Percentiles rank a stretch among this genome's conserved stretches.
Conservation (phyloP, 2,329 filamentous ascomycete genomes). For the Lasiodiplodia citricola region DNA sequence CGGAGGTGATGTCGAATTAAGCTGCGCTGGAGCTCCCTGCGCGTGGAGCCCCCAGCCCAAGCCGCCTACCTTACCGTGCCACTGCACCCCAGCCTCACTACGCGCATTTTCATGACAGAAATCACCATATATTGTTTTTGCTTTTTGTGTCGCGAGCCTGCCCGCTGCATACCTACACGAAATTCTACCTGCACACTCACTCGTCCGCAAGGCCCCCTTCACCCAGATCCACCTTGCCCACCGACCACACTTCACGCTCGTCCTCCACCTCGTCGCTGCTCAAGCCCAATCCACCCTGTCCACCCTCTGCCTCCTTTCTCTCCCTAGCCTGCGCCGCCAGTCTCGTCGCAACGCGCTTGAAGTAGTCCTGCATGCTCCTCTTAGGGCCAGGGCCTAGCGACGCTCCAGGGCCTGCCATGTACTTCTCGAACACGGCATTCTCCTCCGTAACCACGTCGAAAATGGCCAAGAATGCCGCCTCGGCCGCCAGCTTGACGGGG, state of each 20-base stretch:
- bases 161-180: neutral
- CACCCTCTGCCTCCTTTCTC: conserved; percentile 88
- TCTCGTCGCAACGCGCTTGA: conserved; percentile 87
- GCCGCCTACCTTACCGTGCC: neutral
- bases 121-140: neutral
- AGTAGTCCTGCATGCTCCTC: conserved; percentile 94
- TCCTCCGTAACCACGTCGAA: conserved; percentile 92
- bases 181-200: neutral
- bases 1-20: conserved; percentile 25
- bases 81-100: neutral
- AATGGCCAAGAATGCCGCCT: conserved; percentile 89
- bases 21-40: conserved; percentile 10
- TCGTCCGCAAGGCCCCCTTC: conserved; percentile 53
- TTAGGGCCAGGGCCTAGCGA: conserved; percentile 74
- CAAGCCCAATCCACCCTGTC: conserved; percentile 81
- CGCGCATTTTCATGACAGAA: neutral
- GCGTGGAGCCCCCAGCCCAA: neutral
- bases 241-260: conserved; percentile 93
- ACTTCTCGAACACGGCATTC: conserved; percentile 85
- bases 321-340: conserved; percentile 87
- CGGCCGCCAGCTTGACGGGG: conserved; percentile 91
- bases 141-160: neutral
- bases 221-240: conserved; percentile 85
- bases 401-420: conserved; percentile 70
- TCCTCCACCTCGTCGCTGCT: conserved; percentile 93